Evolutionary conservation across 1,284 basidiomycete genomes (phyloP).

Genomic region (Tilletia indica): DNA sequence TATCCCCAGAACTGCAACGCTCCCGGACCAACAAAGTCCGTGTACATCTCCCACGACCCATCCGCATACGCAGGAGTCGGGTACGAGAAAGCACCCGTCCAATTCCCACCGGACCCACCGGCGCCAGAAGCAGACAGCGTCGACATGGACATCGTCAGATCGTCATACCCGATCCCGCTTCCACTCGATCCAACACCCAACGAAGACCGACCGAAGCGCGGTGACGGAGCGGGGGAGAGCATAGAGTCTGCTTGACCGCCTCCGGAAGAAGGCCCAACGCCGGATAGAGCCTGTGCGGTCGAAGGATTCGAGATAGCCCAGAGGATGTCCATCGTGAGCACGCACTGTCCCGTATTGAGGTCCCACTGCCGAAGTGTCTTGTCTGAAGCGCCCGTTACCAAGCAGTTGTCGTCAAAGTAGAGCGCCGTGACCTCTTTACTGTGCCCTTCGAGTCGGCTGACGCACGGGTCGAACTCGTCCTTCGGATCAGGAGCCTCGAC

Average conservation of each 20-base stretch:
- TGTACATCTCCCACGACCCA: conserved; percentile 87
- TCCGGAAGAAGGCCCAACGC: not conserved
- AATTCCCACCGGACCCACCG: conserved; percentile 29
- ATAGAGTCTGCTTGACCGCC: not conserved
- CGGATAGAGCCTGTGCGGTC: conserved; percentile 59
- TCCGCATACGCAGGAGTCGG: conserved; percentile 84
- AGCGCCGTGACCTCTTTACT: conserved; percentile 85
- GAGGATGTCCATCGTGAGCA: conserved; percentile 98
- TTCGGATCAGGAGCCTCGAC: conserved; percentile 34
- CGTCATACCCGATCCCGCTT: conserved; percentile 8
- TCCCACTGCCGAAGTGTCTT: conserved; percentile 99
- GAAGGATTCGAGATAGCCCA: conserved; percentile 97
- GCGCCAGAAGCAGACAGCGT: conserved; percentile 10
- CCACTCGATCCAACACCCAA: not conserved
- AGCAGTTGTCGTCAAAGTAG: conserved; percentile 89
- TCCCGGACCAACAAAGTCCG: conserved; percentile 81
- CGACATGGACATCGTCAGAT: conserved; percentile 16
- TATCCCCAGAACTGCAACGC: conserved; percentile 99
- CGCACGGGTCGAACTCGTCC: conserved; percentile 62
- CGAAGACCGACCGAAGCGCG: conserved; percentile 6
- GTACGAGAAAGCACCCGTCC: conserved; percentile 61
- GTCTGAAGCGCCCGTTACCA: conserved; percentile 95
- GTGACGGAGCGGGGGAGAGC: not conserved
- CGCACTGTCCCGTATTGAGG: conserved; percentile 89
- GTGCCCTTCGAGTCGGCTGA: conserved; percentile 81